Base-by-base conservation (phyloP, 2,329 filamentous ascomycete species). In the Colletotrichum sp. region DNA sequence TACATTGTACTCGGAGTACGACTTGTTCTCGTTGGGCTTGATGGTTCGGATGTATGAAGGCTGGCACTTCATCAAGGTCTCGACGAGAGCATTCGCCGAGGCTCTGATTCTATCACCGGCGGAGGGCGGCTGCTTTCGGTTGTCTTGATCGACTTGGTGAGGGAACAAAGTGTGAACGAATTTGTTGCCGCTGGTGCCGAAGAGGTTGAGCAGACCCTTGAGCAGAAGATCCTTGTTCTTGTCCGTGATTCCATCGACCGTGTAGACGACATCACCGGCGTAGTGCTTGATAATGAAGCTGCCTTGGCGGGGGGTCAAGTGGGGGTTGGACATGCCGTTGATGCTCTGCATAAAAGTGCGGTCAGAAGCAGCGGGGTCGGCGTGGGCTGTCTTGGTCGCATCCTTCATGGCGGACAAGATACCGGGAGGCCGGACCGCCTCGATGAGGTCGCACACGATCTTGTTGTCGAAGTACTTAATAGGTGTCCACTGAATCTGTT, bases 381-480 rank as follows among this genome's bases (percentile, higher is more conserved):
- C 97, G 84, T 98, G 96, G 7, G 97, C 97, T n/a, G 97, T 98
- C 80, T 97, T 98, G 78, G 97, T 98, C 64, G 97, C 97, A 86
- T 99, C 97, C 83, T 99, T 99, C 86, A 99, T 88, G 6, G 96
- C 96, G 8, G 97, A 97, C 82, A 99, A 98, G 61, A 99, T 93
- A 81, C 97, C 97, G 2, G 95, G 94, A 8, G 97, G 97, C 70
- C 96, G 90, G 82, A 94, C 92, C 82, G 97, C 95, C 85, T 99
- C 97, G 79, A 99, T 99, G 81, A 99, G 85, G 77, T 98, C 97
- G 83, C 97, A 99, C 73, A 99, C 97, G 64, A 99, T 94, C 89
- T 98, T 98, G 90, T 99, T 99, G 86, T 99, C 97, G 80, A 98
- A 99, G 86, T 98, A 99, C 81, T 97, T 97, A 89, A 99, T 99